A percentile compares a stretch with the other conserved stretches of the same genome.
phyloP scores from a whole-genome alignment of 2,329 filamentous ascomycete genomes.

The Decorospora gaudefroyi region DNA sequence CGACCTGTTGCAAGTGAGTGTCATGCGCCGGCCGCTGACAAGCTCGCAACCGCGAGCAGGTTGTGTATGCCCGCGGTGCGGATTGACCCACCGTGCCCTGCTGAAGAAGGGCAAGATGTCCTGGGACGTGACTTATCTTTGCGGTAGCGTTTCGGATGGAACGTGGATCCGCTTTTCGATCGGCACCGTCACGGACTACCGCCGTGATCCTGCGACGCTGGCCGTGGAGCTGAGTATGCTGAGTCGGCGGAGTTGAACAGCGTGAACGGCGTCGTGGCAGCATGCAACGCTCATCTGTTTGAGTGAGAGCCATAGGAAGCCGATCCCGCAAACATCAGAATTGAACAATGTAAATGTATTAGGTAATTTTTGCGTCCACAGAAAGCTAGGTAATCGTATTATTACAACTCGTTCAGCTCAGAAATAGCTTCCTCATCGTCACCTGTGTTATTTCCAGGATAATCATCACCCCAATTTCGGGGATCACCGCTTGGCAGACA shows the following conservation, averaged over 20 bases:
- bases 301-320: too few species aligned
- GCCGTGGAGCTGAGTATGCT: not conserved
- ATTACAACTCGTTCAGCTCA: slow-evolving; percentile 28
- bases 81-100: not conserved
- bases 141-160: not conserved
- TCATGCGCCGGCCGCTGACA: too few species aligned
- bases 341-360: too few species aligned
- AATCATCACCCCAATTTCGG: slow-evolving; percentile 64
- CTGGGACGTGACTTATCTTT: not conserved
- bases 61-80: not conserved
- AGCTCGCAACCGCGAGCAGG: not conserved
- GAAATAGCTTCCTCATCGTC: slow-evolving; percentile 17
- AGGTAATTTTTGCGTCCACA: slow-evolving; percentile 49
- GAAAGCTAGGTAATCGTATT: too few species aligned
- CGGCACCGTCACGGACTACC: not conserved
- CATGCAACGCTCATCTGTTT: too few species aligned
- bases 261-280: too few species aligned
- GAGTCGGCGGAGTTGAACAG: too few species aligned
- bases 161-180: not conserved
- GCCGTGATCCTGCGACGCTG: not conserved
- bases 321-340: too few species aligned
- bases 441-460: slow-evolving; percentile 29
- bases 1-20: too few species aligned
- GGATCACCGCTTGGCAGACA: slow-evolving; percentile 83
- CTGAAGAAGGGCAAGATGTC: not conserved